phyloP scores from a whole-genome alignment of 768 basidiomycete genomes.

The Kwoniella botswanensis region DNA sequence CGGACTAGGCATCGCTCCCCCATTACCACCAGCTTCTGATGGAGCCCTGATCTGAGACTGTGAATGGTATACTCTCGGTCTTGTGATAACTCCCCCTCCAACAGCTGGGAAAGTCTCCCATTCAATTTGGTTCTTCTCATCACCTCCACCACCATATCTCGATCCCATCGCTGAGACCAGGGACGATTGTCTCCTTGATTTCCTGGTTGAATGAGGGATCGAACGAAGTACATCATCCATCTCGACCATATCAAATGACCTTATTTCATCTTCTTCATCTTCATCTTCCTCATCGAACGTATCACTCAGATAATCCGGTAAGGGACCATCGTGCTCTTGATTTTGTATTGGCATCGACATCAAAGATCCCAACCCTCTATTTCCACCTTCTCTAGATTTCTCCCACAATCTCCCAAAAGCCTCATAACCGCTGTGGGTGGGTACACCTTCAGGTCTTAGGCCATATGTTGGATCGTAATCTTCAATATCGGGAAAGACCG shows the following conservation, averaged over 20 bases:
- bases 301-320: slow-evolving; percentile 29
- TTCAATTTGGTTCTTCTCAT: slow-evolving; percentile 64
- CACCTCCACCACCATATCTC: slow-evolving; percentile 20
- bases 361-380: slow-evolving; percentile 60
- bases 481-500: slow-evolving; percentile 72
- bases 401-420: slow-evolving; percentile 74
- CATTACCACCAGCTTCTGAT: slow-evolving; percentile 50
- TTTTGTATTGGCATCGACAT: slow-evolving; percentile 53
- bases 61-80: slow-evolving; percentile 82
- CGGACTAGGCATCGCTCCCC: slow-evolving; percentile 49
- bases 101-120: slow-evolving; percentile 91
- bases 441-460: slow-evolving; percentile 86
- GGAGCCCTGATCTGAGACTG: slow-evolving; percentile 74
- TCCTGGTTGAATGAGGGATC: slow-evolving; percentile 1
- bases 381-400: slow-evolving; percentile 50
- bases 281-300: slow-evolving; percentile 34
- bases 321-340: slow-evolving; percentile 57
- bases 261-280: slow-evolving; percentile 24
- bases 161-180: slow-evolving; percentile 19
- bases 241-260: slow-evolving; percentile 52
- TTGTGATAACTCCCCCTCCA: slow-evolving; percentile 83
- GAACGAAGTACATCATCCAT: slow-evolving; percentile 40
- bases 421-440: slow-evolving; percentile 78
- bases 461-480: slow-evolving; percentile 97
- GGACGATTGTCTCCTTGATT: slow-evolving; percentile 22